Evolutionary conservation across 345 rosid genomes (phyloP).

Genomic region (Adansonia digitata): DNA sequence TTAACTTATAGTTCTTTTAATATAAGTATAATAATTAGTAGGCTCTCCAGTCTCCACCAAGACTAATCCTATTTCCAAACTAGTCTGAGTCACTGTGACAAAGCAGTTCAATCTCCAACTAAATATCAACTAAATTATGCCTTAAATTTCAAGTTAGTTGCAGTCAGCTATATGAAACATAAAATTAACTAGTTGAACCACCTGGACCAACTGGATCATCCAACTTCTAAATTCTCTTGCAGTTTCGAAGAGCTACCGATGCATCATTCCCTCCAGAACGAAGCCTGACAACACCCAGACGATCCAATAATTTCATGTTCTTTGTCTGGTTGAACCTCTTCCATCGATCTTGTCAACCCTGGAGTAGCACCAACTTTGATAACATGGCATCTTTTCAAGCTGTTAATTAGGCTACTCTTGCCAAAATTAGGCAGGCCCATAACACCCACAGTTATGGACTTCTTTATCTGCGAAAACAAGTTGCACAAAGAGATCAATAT

Average conservation of each 20-base stretch:
- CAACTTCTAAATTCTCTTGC: slow-evolving; percentile 94
- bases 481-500: not conserved
- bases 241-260: slow-evolving; percentile 77
- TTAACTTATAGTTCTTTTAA: not conserved
- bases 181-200: slow-evolving; percentile 18
- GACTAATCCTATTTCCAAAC: not conserved
- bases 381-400: slow-evolving; percentile 89
- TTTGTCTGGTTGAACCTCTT: slow-evolving; percentile 94
- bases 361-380: slow-evolving; percentile 96
- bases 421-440: slow-evolving; percentile 97
- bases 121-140: not conserved
- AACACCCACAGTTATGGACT: slow-evolving; percentile 85
- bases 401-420: slow-evolving; percentile 97
- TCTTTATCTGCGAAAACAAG: slow-evolving; percentile 63
- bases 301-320: slow-evolving; percentile 84
- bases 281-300: slow-evolving; percentile 97
- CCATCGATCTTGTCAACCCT: slow-evolving; percentile 87
- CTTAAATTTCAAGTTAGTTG: not conserved
- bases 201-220: slow-evolving; percentile 95
- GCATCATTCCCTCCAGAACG: slow-evolving; percentile 65
- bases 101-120: not conserved
- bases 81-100: not conserved
- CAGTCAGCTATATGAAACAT: not conserved
- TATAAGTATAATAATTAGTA: not conserved
- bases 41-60: not conserved